Base-by-base conservation (phyloP, 345 rosid genomes). In the Camelina hispida region DNA sequence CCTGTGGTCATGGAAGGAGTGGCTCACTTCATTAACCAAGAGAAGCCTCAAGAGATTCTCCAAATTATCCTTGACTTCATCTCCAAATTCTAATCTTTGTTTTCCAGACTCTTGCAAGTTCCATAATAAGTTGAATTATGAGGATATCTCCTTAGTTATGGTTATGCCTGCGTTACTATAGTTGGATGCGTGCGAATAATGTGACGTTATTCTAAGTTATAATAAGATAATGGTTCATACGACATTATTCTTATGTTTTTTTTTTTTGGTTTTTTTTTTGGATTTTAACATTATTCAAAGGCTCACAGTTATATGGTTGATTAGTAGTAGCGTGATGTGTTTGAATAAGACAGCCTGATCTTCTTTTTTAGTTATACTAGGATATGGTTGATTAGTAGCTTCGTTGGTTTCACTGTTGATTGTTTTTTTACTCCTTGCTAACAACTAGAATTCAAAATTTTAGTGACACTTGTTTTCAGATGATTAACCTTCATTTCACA, bases 11-110 rank as follows among this genome's bases (percentile, higher is more conserved):
- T 78, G 77, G 48, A 78, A 7, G 81, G 73, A 30, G 77, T 20
- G 25, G 77, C 69, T 72, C 81, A 78, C 20, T 78, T 66, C 34
- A 48, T 72, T 20, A 72, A 66, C 62, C 73, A 78, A 72, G 81
- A 78, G 43, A 78, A 72, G 43, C 80, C 80, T 6, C 71, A 57
- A 61, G 76, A 77, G 68, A 20, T 71, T 14, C 71, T 71, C 42
- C 60, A 71, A 25, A 15, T 43, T 58, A 77, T 77, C 48, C 16
- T 28, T n/a, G 76, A 71, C 6, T 77, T 77, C 47, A 77, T 77
- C 34, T 64, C 71, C 37, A 71, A 64, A 65, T 77, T 77, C 47
- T 77, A 63, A 35, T 58, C 1, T 40, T 52, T 22, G 17, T 2
- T 37, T 25, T 20, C 14, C 43, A 3, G 7, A 48, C 7, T 2